Evolutionary conservation across 2,329 filamentous ascomycete species (phyloP).

Genomic region (Emericellopsis cladophorae): DNA sequence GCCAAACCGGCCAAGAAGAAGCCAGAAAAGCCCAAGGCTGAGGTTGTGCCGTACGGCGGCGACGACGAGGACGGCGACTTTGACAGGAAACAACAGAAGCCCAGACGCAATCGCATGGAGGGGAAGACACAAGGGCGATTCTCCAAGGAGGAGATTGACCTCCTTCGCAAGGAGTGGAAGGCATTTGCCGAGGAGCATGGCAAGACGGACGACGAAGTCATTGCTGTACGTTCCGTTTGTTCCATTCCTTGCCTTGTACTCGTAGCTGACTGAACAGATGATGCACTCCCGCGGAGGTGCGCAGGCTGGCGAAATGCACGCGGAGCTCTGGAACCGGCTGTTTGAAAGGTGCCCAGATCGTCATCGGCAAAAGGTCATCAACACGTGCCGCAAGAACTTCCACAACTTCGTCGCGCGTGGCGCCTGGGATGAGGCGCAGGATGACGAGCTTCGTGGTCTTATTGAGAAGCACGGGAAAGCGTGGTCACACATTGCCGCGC

Average conservation of each 20-base stretch:
- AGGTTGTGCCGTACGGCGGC: constrained; percentile 8
- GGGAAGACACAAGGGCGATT: constrained; percentile 27
- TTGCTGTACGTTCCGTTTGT: constrained; percentile 19
- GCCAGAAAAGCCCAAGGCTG: constrained; percentile 5
- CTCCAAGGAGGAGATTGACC: constrained; percentile 25
- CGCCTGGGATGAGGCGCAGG: constrained; percentile 24
- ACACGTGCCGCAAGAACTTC: constrained; percentile 47
- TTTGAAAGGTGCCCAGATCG: constrained; percentile 33
- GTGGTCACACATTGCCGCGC: constrained; percentile 49
- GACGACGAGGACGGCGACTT: constrained; percentile 4
- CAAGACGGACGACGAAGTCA: constrained; percentile 31
- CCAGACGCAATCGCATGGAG: constrained; percentile 11
- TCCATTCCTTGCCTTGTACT: too few relatives aligned
- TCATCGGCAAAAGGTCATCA: constrained; percentile 39
- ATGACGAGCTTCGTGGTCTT: constrained; percentile 19
- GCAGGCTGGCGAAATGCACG: constrained; percentile 19
- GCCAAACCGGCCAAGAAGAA: constrained; percentile 6
- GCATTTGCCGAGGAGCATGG: constrained; percentile 27
- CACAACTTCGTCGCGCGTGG: constrained; percentile 50
- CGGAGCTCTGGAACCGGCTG: constrained; percentile 37
- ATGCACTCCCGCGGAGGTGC: constrained; percentile 22
- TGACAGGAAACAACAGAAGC: constrained; percentile 1
- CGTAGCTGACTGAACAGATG: constrained; percentile 10
- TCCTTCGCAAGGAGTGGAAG: constrained; percentile 27
- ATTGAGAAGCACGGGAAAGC: constrained; percentile 27